Conservation (phyloP, 2,329 filamentous ascomycete species). For the Alternaria hordeiaustralica region DNA sequence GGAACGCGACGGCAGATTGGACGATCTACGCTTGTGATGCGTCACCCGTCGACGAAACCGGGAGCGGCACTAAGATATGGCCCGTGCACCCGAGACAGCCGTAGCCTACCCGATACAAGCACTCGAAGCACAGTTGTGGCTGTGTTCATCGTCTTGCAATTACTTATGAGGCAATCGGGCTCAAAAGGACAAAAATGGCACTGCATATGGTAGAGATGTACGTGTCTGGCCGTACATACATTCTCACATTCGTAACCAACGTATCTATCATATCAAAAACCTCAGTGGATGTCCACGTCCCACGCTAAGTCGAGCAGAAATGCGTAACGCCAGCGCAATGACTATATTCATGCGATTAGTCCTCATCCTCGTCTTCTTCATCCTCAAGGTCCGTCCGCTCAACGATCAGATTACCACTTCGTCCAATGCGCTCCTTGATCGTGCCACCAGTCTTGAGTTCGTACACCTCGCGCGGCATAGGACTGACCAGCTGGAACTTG, state of each 20-base stretch:
- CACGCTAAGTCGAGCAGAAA: constrained; percentile 6
- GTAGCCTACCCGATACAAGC: neutral
- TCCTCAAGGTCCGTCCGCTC: constrained; percentile 70
- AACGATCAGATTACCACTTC: constrained; percentile 87
- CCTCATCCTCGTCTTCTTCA: constrained; percentile 54
- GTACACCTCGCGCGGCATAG: constrained; percentile 84
- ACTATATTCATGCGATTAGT: neutral
- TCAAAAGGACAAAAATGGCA: neutral
- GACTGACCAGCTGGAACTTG: constrained; percentile 81
- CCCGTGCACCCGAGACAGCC: constrained; percentile 1
- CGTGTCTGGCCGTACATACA: neutral
- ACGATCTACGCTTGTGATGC: constrained; percentile 5
- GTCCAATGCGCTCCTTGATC: constrained; percentile 75
- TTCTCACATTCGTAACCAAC: neutral
- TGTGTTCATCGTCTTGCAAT: neutral
- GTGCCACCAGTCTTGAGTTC: constrained; percentile 70
- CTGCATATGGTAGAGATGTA: neutral
- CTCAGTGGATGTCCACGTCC: neutral
- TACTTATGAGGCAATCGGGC: neutral
- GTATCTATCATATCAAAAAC: neutral
- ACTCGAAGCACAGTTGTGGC: neutral
- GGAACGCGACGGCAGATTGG: constrained; percentile 7
- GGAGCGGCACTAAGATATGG: neutral
- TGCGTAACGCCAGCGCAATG: neutral
- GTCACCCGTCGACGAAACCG: constrained; percentile 4